Evolutionary conservation across 345 rosid genomes (phyloP), one percentile per base, ranked within the genome.

Genomic region (Ceriops zippeliana): DNA sequence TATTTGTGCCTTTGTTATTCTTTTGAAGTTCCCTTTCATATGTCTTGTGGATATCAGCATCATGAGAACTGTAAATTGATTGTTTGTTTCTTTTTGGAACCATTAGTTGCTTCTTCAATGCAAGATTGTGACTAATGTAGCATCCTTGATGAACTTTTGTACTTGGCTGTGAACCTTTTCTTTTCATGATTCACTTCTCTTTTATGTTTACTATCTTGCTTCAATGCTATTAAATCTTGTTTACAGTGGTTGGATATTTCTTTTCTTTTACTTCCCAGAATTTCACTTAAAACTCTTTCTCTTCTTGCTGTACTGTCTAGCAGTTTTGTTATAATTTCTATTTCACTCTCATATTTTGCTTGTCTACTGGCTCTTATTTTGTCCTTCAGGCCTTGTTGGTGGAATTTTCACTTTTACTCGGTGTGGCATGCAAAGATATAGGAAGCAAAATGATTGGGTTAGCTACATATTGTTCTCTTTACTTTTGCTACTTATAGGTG

Each of bases 391-490:
- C 67, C 81, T 89, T 71, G 88, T 87, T 64, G 89, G 86, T 69
- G 97, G 96, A 78, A 75, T 89, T 73, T 87, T 86, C 67, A 70
- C 86, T 20, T 22, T 68, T 61, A 84, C 96, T 13, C 85, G 75
- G 6, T 90, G 97, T 76, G 90, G 86, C 62, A 76, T 89, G 76
- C 89, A 86, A 69, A 77, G 78, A 77, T 87, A 86, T 61, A 83
- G 93, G 63, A 78, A 83, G 73, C 78, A 70, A 79, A 82, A 79
- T 70, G 98, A 93, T 73, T 86, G 85, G 93, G 97, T 91, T 71
- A 83, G 91, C 83, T 47, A 66, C 69, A 49, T 56, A 26, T 13
- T 42, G 49, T 15, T 15, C 49, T 11, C 16, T 42, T 42, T 42
- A 42, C 49, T 42, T 42, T 42, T 42, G 13, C 5, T 13, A 11